Base-by-base conservation (phyloP, 108 stramenopile species). In the Aurantiochytrium sp. region DNA sequence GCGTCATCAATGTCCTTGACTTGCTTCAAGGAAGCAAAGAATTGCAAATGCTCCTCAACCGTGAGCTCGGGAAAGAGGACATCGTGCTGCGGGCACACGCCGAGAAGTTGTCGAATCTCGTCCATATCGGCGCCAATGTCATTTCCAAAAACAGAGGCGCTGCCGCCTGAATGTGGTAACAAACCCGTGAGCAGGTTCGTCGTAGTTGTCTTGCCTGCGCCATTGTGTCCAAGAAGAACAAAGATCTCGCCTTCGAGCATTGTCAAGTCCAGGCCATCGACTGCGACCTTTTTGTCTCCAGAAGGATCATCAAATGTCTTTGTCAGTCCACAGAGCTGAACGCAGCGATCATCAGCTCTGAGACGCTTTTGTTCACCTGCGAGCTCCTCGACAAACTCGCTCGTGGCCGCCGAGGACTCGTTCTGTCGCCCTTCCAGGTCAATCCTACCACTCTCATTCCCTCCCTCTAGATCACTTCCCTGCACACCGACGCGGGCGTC, bases 171-270 rank as follows among this genome's bases (percentile, higher is more conserved):
- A 44, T 97, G 95, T 5, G 95, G 93, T 44, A 98, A 55, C 69
- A 97, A 96, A 42, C 99, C 98, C 23, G 98, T 97, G 19, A 98
- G 92, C 97, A 98, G 96, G 60, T 91, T 92, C 59, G 98, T 98
- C 21, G 95, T 94, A 21, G 95, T 95, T 4, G 92, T 94, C 55
- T 95, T 95, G 16, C 95, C 95, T 42, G 94, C 93, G n/a, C 94
- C 94, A 89, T 98, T 98, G 93, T 97, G 97, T 28, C 99, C 99
- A 35, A 99, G 90, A 42, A 98, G 89, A 21, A 96, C 96, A 21
- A 97, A 97, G 60, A 98, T 96, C 91, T 98, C 96, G 19, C 95
- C 96, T 49, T 91, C 94, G 91, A 95, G 97, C 95, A 99, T 94
- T 8, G 93, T 91, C 89, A 99, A 87, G 83, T 93, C 95, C 64